phyloP scores from a whole-genome alignment of 106 monocot genomes.

The Gastrodia elata region DNA sequence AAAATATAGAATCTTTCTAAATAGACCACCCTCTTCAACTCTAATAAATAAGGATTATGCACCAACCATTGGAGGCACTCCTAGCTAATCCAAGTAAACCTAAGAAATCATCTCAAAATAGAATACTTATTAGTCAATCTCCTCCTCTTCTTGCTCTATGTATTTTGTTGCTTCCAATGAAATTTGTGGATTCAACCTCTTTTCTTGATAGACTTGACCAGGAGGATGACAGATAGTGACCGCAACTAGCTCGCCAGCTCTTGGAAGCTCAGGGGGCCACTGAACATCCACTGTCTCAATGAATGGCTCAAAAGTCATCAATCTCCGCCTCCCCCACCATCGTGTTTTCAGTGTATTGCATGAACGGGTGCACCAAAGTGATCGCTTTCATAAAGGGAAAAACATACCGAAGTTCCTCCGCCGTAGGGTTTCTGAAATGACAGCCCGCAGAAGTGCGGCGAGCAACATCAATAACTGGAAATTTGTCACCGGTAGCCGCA shows the following conservation, averaged over 20 bases:
- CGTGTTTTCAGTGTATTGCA: slow-evolving; percentile 11
- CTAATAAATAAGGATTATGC: too few species aligned
- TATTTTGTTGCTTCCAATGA: slow-evolving; percentile 16
- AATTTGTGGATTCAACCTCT: slow-evolving; percentile 12
- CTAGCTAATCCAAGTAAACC: too few species aligned
- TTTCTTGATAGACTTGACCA: slow-evolving; percentile 32
- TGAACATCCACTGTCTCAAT: slow-evolving; percentile 65
- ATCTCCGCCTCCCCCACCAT: slow-evolving; percentile 13
- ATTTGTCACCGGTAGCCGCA: slow-evolving; percentile 16
- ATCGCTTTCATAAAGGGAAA: slow-evolving; percentile 54
- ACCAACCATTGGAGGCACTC: too few species aligned
- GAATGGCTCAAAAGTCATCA: slow-evolving; percentile 30
- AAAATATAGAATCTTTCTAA: too few species aligned
- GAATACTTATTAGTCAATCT: not conserved
- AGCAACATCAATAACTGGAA: slow-evolving; percentile 48
- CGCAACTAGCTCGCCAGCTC: slow-evolving; percentile 29
- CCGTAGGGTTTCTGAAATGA: slow-evolving; percentile 42
- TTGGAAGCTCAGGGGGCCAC: slow-evolving; percentile 43
- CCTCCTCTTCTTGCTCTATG: slow-evolving; percentile 26
- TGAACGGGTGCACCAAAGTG: slow-evolving; percentile 39
- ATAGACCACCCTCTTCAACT: too few species aligned
- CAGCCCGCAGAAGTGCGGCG: slow-evolving; percentile 22
- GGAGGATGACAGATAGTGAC: slow-evolving; percentile 56
- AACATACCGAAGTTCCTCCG: slow-evolving; percentile 47
- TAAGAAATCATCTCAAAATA: not conserved